Evolutionary conservation across 257 asterid species (phyloP).

Genomic region (Solanum chiquidenum): DNA sequence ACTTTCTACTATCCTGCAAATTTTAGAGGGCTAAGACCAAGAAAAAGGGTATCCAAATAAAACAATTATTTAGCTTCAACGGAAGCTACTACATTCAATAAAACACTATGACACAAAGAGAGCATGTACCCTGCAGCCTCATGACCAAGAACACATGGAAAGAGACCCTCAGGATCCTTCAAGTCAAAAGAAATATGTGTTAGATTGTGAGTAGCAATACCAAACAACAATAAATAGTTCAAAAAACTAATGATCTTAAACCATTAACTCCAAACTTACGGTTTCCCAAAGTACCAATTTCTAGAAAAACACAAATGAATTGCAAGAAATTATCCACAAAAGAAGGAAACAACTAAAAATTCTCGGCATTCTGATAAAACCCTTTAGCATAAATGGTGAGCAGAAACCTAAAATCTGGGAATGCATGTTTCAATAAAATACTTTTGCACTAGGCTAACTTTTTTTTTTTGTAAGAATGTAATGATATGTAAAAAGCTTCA

Average conservation of each 20-base stretch:
- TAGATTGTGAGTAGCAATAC: background rate
- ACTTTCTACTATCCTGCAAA: conserved; percentile 68
- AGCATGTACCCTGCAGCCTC: conserved; percentile 92
- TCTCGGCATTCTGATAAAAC: background rate
- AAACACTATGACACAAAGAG: background rate
- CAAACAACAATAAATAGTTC: background rate
- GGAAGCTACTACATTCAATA: background rate
- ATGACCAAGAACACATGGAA: conserved; percentile 97
- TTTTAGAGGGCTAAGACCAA: background rate
- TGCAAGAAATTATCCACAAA: background rate
- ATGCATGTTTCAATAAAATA: background rate
- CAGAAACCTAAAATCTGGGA: background rate
- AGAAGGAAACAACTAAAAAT: background rate
- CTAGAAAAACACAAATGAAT: background rate
- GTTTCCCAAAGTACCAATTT: background rate
- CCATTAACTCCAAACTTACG: background rate
- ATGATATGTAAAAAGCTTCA: background rate
- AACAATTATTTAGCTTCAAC: background rate
- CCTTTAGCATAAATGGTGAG: background rate
- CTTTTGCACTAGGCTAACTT: background rate
- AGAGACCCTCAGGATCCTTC: conserved; percentile 99
- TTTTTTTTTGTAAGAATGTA: background rate
- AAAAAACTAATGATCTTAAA: background rate
- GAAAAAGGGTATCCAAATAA: background rate
- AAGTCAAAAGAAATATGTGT: conserved; percentile 5